A percentile compares a stretch with the other conserved stretches of the same genome.
These are phyloP conservation scores for Starmerella gropengiesseri DNA, from an alignment of 805 yeast genomes.

Conservation along the genomic window DNA sequence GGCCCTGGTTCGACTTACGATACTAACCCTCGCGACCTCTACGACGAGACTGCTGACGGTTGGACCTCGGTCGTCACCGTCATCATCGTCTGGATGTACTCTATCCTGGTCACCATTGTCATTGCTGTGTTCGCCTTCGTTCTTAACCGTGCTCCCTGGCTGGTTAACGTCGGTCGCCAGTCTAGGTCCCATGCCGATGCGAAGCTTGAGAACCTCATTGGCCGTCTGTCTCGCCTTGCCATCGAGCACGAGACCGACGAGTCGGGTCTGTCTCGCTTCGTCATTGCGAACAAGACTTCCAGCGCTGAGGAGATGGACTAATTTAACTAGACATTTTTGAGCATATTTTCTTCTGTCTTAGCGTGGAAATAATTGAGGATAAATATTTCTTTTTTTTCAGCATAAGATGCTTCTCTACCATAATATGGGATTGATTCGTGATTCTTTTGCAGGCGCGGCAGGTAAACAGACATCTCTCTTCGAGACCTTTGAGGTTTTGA, in stretches of 20 bases:
- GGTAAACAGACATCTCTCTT: too few species aligned
- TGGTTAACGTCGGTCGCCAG: slow-evolving; percentile 30
- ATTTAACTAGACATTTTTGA: slow-evolving; percentile 10
- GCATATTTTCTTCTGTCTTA: slow-evolving; percentile 11
- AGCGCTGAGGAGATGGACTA: slow-evolving; percentile 31
- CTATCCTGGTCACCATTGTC: slow-evolving; percentile 91
- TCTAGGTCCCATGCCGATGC: slow-evolving; percentile 28
- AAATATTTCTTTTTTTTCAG: too few species aligned
- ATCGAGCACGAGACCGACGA: slow-evolving; percentile 32
- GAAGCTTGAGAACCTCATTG: slow-evolving; percentile 31
- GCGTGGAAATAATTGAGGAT: slow-evolving; percentile 1
- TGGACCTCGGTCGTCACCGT: slow-evolving; percentile 93
- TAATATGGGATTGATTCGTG: too few species aligned
- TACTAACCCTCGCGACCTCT: slow-evolving; percentile 28
- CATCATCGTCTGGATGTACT: slow-evolving; percentile 86
- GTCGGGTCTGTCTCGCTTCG: slow-evolving; percentile 27
- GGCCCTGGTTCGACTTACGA: slow-evolving; percentile 29
- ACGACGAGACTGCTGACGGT: slow-evolving; percentile 59
- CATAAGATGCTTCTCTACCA: too few species aligned
- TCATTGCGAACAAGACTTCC: slow-evolving; percentile 28
- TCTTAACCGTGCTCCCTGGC: slow-evolving; percentile 34
- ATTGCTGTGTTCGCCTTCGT: slow-evolving; percentile 91
- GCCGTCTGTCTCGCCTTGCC: slow-evolving; percentile 31
- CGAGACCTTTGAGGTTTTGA: too few species aligned
- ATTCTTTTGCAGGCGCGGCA: too few species aligned